Percentiles rank a stretch among this genome's conserved stretches.
Evolutionary conservation across 805 yeast genomes (phyloP).

Genomic region (Aciculoconidium aculeatum): DNA sequence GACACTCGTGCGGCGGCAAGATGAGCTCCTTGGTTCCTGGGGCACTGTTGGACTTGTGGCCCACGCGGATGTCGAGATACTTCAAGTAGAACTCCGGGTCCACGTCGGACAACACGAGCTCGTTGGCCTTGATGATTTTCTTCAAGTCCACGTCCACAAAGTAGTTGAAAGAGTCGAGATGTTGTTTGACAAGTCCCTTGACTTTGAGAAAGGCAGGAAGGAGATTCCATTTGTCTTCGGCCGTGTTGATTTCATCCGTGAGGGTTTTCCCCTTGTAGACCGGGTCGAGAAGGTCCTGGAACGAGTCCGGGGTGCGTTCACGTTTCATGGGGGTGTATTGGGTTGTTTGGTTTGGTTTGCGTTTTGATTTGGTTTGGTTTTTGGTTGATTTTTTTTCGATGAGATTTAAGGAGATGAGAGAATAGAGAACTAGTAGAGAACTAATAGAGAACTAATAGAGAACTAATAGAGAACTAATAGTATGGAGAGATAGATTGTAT

Average conservation of each 20-base stretch:
- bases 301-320: too few species aligned
- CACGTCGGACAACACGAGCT: constrained; percentile 83
- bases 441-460: too few species aligned
- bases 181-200: constrained; percentile 95
- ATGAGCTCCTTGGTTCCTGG: constrained; percentile 52
- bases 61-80: constrained; percentile 89
- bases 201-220: constrained; percentile 94
- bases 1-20: constrained; percentile 89
- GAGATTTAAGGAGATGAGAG: too few species aligned
- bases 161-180: constrained; percentile 95
- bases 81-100: constrained; percentile 95
- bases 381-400: too few species aligned
- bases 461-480: too few species aligned
- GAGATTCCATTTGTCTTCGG: constrained; percentile 95
- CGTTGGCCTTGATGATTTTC: constrained; percentile 89
- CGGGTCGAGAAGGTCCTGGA: constrained; percentile 73
- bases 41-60: constrained; percentile 59
- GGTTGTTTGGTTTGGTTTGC: too few species aligned
- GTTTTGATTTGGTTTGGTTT: too few species aligned
- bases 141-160: constrained; percentile 91
- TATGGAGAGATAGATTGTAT: too few species aligned
- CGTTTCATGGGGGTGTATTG: too few species aligned
- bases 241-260: constrained; percentile 84
- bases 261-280: constrained; percentile 79
- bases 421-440: too few species aligned